These are phyloP conservation scores for Sungouiozyma intestinalis DNA, from an alignment of 805 yeast genomes.

Conservation along the genomic window DNA sequence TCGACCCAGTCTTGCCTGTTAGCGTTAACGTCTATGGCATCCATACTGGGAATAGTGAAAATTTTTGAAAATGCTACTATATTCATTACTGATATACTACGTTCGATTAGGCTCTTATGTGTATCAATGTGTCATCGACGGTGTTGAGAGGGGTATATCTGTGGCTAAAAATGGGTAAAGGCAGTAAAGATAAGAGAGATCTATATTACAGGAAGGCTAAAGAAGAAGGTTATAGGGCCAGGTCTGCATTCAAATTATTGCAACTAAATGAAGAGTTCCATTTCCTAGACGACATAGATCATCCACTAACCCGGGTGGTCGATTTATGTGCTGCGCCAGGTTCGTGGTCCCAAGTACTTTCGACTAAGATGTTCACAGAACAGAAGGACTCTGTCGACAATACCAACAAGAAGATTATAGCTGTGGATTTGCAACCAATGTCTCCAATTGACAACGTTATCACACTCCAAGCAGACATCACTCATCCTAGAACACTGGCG, in stretches of 20 bases:
- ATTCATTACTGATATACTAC: too few species aligned
- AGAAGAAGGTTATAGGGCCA: slow-evolving; percentile 96
- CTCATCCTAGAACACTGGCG: slow-evolving; percentile 82
- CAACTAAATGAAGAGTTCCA: slow-evolving; percentile 88
- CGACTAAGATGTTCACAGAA: slow-evolving; percentile 49
- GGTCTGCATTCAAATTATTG: slow-evolving; percentile 88
- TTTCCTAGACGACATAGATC: slow-evolving; percentile 45
- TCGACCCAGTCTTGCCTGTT: background rate
- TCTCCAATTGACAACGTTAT: slow-evolving; percentile 88
- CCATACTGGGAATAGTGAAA: background rate
- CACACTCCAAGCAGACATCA: slow-evolving; percentile 90
- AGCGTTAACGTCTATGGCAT: too few species aligned
- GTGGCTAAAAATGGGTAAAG: slow-evolving; percentile 62
- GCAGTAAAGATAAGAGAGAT: slow-evolving; percentile 91
- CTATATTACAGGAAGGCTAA: slow-evolving; percentile 87
- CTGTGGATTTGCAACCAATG: slow-evolving; percentile 97
- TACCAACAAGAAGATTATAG: slow-evolving; percentile 61
- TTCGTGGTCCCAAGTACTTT: slow-evolving; percentile 94
- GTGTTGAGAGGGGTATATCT: too few species aligned
- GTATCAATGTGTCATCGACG: background rate
- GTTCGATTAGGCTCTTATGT: too few species aligned
- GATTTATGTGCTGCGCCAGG: slow-evolving; percentile 99
- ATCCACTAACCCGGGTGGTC: slow-evolving; percentile 64
- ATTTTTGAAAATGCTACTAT: too few species aligned
- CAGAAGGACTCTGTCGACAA: slow-evolving; percentile 23